Evolutionary conservation across 257 asterid genomes (phyloP).

Genomic region (Scutellaria baicalensis): DNA sequence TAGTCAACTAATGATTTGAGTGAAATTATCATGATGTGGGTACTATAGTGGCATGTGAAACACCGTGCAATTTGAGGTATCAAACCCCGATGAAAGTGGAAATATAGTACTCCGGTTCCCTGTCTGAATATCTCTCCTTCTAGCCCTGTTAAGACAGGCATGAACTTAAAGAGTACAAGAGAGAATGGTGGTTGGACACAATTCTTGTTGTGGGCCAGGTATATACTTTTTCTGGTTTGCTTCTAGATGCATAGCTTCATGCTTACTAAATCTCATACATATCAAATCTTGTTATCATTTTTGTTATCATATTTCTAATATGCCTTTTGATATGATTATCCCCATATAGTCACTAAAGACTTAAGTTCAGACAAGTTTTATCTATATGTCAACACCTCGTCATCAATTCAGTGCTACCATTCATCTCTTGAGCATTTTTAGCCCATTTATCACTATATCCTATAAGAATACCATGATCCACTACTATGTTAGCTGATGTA

Average conservation of each 20-base stretch:
- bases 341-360: background rate
- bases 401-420: background rate
- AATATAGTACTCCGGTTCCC: background rate
- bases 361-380: background rate
- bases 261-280: background rate
- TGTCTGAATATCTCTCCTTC: background rate
- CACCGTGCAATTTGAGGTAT: conserved; percentile 1
- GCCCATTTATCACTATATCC: background rate
- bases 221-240: background rate
- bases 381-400: background rate
- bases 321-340: background rate
- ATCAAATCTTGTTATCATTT: background rate
- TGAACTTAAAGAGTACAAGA: conserved; percentile 8
- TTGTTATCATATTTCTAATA: background rate
- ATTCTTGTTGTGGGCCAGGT: conserved; percentile 16
- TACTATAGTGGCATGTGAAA: background rate
- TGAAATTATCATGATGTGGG: background rate
- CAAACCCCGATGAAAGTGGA: background rate
- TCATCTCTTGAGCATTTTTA: background rate
- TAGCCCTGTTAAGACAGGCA: background rate
- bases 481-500: background rate
- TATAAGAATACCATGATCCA: background rate
- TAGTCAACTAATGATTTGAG: background rate
- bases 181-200: conserved; percentile 11
- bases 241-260: background rate